Percentiles rank a stretch among this genome's conserved stretches.
These are phyloP conservation scores for Boletus rubroflammeus DNA, from an alignment of 768 basidiomycete species.

Conservation along the genomic window DNA sequence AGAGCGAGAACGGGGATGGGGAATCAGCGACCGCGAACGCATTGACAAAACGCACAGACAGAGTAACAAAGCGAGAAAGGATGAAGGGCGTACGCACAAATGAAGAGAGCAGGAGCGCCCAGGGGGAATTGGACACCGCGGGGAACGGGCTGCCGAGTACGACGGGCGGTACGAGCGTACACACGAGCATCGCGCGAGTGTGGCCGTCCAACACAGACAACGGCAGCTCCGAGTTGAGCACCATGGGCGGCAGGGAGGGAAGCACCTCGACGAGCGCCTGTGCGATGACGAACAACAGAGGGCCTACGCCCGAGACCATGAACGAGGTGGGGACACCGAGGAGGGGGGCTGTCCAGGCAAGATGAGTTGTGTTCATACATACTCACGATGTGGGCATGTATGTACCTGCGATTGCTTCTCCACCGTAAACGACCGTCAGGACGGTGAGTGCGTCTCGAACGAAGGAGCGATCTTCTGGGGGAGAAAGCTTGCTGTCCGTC, in stretches of 20 bases:
- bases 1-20: no score
- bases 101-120: constrained; percentile 72
- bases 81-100: constrained; percentile 43
- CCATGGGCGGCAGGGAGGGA: constrained; percentile 46
- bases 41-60: background rate
- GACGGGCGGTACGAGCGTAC: constrained; percentile 69
- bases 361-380: background rate
- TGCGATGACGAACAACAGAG: constrained; percentile 54
- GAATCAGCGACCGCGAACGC: background rate
- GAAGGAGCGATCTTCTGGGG: constrained; percentile 52
- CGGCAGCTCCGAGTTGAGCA: constrained; percentile 61
- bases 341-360: constrained; percentile 47
- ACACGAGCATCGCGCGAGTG: constrained; percentile 74
- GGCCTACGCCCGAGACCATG: constrained; percentile 67
- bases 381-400: background rate
- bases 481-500: constrained; percentile 31
- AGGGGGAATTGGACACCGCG: constrained; percentile 60
- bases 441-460: constrained; percentile 54
- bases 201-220: constrained; percentile 74
- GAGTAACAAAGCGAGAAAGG: background rate
- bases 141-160: constrained; percentile 52
- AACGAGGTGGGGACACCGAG: constrained; percentile 72
- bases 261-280: constrained; percentile 63
- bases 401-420: constrained; percentile 68
- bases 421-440: constrained; percentile 70